These are phyloP conservation scores for Penicillium palitans DNA, from an alignment of 2,329 filamentous ascomycete genomes.

Conservation along the genomic window DNA sequence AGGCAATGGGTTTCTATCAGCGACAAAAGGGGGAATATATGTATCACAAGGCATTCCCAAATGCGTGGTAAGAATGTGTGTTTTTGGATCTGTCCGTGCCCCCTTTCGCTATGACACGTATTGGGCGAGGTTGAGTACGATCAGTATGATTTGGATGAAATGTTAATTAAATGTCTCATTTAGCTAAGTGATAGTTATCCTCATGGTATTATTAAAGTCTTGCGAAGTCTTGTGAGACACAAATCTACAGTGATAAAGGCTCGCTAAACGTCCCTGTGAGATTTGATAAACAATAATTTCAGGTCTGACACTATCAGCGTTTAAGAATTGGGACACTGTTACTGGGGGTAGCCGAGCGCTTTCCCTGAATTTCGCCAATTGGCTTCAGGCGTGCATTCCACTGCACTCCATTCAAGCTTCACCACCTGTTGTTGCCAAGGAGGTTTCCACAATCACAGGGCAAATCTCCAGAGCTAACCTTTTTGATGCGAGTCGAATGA, in stretches of 20 bases:
- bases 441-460: not conserved
- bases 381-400: not conserved
- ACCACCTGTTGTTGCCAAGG: not conserved
- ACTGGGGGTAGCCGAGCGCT: not conserved
- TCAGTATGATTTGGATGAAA: not conserved
- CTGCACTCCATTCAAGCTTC: not conserved
- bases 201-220: not conserved
- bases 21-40: constrained; percentile 6
- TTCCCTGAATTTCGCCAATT: not conserved
- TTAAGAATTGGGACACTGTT: not conserved
- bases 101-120: not conserved
- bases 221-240: not conserved
- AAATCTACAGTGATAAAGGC: not conserved
- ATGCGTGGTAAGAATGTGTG: not conserved
- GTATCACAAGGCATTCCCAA: constrained; percentile 13
- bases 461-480: too few species aligned
- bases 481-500: too few species aligned
- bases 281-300: not conserved
- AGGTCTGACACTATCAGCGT: not conserved
- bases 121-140: not conserved
- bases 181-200: not conserved
- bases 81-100: not conserved
- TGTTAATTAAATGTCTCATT: too few species aligned
- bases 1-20: constrained; percentile 10
- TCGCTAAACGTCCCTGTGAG: not conserved